phyloP scores from a whole-genome alignment of 1,284 basidiomycete species.

The Trichosporon sp. region DNA sequence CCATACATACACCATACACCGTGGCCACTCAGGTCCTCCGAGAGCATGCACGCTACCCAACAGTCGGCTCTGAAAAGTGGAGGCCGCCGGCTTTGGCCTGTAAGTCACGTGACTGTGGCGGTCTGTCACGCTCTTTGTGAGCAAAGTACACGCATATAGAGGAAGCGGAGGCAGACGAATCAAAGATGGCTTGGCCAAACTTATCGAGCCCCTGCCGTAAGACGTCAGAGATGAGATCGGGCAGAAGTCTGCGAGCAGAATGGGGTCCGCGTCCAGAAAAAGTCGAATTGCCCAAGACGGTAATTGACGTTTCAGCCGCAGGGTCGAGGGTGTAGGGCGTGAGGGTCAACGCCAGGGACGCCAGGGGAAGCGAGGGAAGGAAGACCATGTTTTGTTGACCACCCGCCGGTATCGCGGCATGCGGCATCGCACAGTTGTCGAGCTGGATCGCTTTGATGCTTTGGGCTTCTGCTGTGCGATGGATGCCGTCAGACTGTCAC shows the following conservation, averaged over 20 bases:
- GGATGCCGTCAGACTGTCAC: too few relatives aligned
- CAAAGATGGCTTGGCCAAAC: not conserved
- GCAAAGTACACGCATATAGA: not conserved
- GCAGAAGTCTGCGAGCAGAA: too few relatives aligned
- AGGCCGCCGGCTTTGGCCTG: not conserved
- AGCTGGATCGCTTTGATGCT: too few relatives aligned
- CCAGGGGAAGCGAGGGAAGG: not conserved
- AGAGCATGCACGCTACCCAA: not conserved
- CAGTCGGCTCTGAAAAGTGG: not conserved
- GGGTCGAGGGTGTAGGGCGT: not conserved
- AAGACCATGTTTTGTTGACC: not conserved
- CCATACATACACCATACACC: too few relatives aligned
- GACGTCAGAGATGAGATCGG: too few relatives aligned
- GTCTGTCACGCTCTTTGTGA: not conserved
- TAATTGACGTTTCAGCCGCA: not conserved
- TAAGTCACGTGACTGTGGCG: not conserved
- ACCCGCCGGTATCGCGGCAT: too few relatives aligned
- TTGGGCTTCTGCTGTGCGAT: too few relatives aligned
- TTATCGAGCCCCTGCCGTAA: not conserved
- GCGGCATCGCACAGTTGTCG: too few relatives aligned
- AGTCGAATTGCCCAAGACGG: not conserved
- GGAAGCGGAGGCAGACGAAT: not conserved
- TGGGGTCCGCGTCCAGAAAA: not conserved
- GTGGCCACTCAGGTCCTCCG: conserved; percentile 1
- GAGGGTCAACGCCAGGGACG: not conserved